Conservation (phyloP, 2,329 filamentous ascomycete genomes). For the Diaporthe nobilis region DNA sequence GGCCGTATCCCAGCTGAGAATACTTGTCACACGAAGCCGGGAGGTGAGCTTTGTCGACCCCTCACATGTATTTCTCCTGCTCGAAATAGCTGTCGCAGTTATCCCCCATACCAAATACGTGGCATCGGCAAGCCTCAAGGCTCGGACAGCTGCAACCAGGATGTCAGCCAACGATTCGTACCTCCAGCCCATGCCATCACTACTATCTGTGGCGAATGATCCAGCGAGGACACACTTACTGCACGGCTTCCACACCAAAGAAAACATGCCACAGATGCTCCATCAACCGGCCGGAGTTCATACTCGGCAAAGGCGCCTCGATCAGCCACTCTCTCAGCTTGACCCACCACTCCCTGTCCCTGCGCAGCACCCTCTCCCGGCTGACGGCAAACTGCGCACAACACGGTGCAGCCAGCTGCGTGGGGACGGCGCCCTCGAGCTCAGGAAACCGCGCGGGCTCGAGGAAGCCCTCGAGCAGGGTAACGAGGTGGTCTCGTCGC, state of each 20-base stretch:
- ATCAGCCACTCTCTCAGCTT: slow-evolving; percentile 63
- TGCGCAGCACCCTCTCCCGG: slow-evolving; percentile 55
- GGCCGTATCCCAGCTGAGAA: not conserved
- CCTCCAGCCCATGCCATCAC: not conserved
- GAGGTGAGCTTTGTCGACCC: not conserved
- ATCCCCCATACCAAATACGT: slow-evolving; percentile 45
- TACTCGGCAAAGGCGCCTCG: slow-evolving; percentile 58
- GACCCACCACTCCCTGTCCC: slow-evolving; percentile 60
- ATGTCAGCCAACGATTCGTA: not conserved
- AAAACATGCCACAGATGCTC: slow-evolving; percentile 69
- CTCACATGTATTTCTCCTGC: slow-evolving; percentile 33
- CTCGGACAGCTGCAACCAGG: slow-evolving; percentile 41
- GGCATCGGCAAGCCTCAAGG: slow-evolving; percentile 44
- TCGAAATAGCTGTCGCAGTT: slow-evolving; percentile 43
- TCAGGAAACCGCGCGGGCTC: slow-evolving; percentile 33
- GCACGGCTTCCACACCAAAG: slow-evolving; percentile 43
- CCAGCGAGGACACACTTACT: slow-evolving; percentile 38
- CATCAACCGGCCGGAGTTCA: slow-evolving; percentile 63
- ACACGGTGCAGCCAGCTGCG: slow-evolving; percentile 59
- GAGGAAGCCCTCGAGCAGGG: slow-evolving; percentile 45
- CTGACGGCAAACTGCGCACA: slow-evolving; percentile 70
- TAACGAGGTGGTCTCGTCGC: slow-evolving; percentile 43
- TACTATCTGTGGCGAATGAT: not conserved
- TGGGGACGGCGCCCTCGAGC: slow-evolving; percentile 49
- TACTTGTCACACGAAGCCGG: not conserved